These are phyloP conservation scores for Rhizopus delemar DNA, from an alignment of 371 early-diverging fungal genomes.

Conservation along the genomic window DNA sequence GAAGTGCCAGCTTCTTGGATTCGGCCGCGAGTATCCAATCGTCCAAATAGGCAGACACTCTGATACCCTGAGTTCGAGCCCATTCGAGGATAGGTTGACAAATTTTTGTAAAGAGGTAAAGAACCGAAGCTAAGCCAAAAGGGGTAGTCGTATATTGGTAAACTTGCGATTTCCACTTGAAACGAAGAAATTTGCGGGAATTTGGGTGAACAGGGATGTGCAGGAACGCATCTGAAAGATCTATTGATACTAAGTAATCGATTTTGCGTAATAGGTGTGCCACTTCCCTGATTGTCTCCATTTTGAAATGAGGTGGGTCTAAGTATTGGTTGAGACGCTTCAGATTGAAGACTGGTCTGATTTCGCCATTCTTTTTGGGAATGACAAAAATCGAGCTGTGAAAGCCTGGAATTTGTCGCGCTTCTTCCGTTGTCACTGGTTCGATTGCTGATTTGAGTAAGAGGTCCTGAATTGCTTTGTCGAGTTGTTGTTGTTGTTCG, in stretches of 20 bases:
- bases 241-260: slow-evolving; percentile 21
- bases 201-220: slow-evolving; percentile 24
- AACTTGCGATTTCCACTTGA: slow-evolving; percentile 13
- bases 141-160: slow-evolving; percentile 33
- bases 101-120: slow-evolving; percentile 36
- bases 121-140: slow-evolving; percentile 37
- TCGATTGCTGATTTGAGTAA: slow-evolving; percentile 20
- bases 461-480: slow-evolving; percentile 5
- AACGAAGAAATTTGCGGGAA: slow-evolving; percentile 19
- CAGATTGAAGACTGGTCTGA: slow-evolving; percentile 33
- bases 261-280: slow-evolving; percentile 11
- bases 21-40: slow-evolving; percentile 25
- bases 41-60: slow-evolving; percentile 31
- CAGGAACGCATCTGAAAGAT: slow-evolving; percentile 19
- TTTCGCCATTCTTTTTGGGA: slow-evolving; percentile 27
- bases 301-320: slow-evolving; percentile 31
- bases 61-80: slow-evolving; percentile 27
- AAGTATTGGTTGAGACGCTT: slow-evolving; percentile 25
- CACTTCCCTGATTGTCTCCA: slow-evolving; percentile 31
- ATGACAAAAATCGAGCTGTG: slow-evolving; percentile 32
- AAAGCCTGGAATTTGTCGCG: slow-evolving; percentile 6
- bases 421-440: neutral
- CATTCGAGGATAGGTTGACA: slow-evolving; percentile 28
- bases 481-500: neutral
- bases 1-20: neutral